These are phyloP conservation scores for Melaleuca quinquenervia DNA, from an alignment of 345 rosid genomes.

Conservation along the genomic window DNA sequence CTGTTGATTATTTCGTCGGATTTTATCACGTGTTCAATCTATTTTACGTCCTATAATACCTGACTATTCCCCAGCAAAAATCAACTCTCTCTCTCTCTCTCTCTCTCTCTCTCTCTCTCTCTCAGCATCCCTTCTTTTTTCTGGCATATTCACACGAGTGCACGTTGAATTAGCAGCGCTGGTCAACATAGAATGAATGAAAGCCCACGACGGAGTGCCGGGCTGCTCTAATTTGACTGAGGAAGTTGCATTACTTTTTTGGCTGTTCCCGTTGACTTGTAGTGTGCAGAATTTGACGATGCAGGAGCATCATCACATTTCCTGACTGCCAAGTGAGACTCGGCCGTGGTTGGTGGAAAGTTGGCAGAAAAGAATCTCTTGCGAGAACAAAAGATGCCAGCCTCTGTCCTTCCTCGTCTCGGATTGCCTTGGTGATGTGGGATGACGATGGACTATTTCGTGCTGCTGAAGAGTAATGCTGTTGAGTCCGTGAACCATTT, in stretches of 20 bases:
- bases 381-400: neutral
- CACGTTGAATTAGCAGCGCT: neutral
- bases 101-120: neutral
- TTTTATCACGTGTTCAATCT: no score
- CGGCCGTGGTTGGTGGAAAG: neutral
- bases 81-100: neutral
- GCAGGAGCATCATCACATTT: neutral
- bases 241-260: neutral
- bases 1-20: no score
- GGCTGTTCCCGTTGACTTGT: neutral
- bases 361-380: neutral
- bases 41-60: no score
- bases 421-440: neutral
- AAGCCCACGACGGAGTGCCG: neutral
- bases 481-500: neutral
- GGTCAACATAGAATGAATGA: neutral
- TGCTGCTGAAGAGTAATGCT: neutral
- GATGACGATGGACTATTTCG: neutral
- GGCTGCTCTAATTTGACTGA: slow-evolving; percentile 1
- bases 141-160: neutral
- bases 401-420: neutral
- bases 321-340: slow-evolving; percentile 2
- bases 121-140: neutral
- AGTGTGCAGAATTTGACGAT: neutral
- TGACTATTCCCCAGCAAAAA: neutral